These are phyloP conservation scores for Cladosporium austrohemisphaericum DNA, from an alignment of 2,329 filamentous ascomycete genomes.

Conservation along the genomic window DNA sequence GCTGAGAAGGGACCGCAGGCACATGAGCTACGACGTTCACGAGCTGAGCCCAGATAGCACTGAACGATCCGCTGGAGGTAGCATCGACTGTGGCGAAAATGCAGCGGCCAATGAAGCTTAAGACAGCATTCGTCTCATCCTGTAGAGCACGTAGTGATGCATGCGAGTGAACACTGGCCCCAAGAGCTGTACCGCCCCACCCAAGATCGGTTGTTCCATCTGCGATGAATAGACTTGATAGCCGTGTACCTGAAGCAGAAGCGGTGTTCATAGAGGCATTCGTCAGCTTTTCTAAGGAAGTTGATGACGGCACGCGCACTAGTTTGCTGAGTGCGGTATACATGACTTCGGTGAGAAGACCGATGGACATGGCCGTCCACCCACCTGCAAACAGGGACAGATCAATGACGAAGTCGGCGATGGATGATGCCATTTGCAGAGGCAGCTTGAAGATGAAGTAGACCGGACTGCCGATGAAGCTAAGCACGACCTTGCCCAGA, in stretches of 20 bases:
- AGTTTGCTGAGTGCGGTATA: not conserved
- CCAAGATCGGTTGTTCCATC: conserved; percentile 17
- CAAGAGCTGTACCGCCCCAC: conserved; percentile 27
- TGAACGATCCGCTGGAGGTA: conserved; percentile 24
- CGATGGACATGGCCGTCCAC: conserved; percentile 20
- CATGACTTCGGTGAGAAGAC: not conserved
- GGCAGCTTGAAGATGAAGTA: conserved; percentile 64
- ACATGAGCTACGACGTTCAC: conserved; percentile 14
- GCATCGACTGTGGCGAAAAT: conserved; percentile 26
- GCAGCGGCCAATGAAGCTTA: conserved; percentile 21
- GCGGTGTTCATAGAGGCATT: conserved; percentile 20
- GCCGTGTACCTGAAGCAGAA: conserved; percentile 20
- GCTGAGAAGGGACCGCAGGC: conserved; percentile 9
- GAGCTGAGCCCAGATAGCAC: conserved; percentile 17
- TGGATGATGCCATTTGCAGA: conserved; percentile 65
- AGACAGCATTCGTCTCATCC: conserved; percentile 22
- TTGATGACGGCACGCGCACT: not conserved
- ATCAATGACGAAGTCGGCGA: conserved; percentile 79
- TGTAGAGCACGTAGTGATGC: conserved; percentile 26
- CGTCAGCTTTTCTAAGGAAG: not conserved
- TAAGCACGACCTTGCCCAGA: conserved; percentile 77
- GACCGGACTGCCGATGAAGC: conserved; percentile 74
- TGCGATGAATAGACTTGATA: conserved; percentile 22
- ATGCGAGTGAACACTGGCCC: conserved; percentile 27
- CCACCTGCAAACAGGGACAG: conserved; percentile 58